A percentile compares a stretch with the other conserved stretches of the same genome.
phyloP scores from a whole-genome alignment of 352 stramenopile genomes.

The Phytophthora pinifolia region DNA sequence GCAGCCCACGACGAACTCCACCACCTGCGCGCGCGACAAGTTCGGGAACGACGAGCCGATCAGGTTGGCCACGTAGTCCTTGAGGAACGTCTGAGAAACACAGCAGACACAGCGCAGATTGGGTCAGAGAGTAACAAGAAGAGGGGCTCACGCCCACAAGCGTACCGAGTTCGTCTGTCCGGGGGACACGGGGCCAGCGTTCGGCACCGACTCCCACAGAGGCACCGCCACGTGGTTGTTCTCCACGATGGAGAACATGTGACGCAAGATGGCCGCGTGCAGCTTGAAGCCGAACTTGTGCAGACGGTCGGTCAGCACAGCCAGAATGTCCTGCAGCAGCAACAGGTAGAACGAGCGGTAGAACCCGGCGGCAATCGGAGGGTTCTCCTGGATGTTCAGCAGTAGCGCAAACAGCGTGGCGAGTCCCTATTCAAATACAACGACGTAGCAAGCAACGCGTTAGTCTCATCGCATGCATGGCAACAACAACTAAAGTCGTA shows the following conservation, averaged over 20 bases:
- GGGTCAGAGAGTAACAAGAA: not conserved
- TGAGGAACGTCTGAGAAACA: slow-evolving; percentile 84
- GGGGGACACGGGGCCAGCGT: slow-evolving; percentile 52
- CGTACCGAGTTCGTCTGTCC: slow-evolving; percentile 83
- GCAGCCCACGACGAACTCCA: slow-evolving; percentile 96
- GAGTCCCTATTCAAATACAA: slow-evolving; percentile 69
- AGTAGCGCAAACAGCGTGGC: slow-evolving; percentile 97
- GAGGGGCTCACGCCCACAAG: not conserved
- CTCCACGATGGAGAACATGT: slow-evolving; percentile 98
- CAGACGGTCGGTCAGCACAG: slow-evolving; percentile 97
- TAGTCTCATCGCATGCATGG: slow-evolving; percentile 2
- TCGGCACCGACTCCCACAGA: slow-evolving; percentile 92
- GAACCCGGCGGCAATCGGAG: slow-evolving; percentile 95
- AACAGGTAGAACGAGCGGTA: slow-evolving; percentile 98
- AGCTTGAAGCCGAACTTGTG: slow-evolving; percentile 99
- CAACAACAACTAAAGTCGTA: slow-evolving; percentile 34
- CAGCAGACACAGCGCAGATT: not conserved
- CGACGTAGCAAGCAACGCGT: not conserved
- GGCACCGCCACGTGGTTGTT: slow-evolving; percentile 95
- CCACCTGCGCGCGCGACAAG: slow-evolving; percentile 92
- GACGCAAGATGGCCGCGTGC: slow-evolving; percentile 96
- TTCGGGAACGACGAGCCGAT: slow-evolving; percentile 98
- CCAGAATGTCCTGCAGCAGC: slow-evolving; percentile 94
- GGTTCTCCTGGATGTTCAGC: slow-evolving; percentile 95
- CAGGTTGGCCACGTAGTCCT: slow-evolving; percentile 96